Percentiles rank a stretch among this genome's conserved stretches.
These are phyloP conservation scores for Solanum chilense DNA, from an alignment of 257 asterid species.

Conservation along the genomic window DNA sequence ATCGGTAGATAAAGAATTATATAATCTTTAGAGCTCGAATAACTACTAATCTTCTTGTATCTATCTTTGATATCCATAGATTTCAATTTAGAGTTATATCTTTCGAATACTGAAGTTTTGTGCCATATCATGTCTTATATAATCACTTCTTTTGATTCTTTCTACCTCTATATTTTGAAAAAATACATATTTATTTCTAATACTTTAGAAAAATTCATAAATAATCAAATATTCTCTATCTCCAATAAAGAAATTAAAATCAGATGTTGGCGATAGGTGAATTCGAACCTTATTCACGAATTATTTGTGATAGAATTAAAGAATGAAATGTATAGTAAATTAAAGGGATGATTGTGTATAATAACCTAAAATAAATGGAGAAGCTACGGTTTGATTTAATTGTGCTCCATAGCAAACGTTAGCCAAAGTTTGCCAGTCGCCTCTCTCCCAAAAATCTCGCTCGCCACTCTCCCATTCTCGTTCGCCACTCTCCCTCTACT, in stretches of 20 bases:
- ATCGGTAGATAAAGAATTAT: too few species aligned
- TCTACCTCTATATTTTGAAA: too few species aligned
- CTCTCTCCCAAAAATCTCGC: too few species aligned
- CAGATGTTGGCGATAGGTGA: neutral
- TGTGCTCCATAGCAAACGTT: too few species aligned
- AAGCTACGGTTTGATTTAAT: too few species aligned
- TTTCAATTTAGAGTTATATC: neutral
- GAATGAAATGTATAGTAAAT: neutral
- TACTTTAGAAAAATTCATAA: too few species aligned
- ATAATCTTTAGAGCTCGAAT: too few species aligned
- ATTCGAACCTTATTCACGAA: neutral
- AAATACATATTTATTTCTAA: neutral
- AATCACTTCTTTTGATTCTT: neutral
- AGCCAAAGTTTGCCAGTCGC: too few species aligned
- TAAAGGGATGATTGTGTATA: too few species aligned
- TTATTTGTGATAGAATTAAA: neutral
- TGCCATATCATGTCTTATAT: neutral
- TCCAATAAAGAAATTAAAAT: neutral
- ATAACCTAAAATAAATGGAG: too few species aligned
- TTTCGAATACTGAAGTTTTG: neutral
- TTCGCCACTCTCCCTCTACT: too few species aligned
- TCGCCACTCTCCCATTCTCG: too few species aligned
- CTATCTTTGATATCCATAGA: neutral
- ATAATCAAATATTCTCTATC: neutral
- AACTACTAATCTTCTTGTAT: neutral